phyloP scores from a whole-genome alignment of 306 rosid genomes.

The Vigna angularis region DNA sequence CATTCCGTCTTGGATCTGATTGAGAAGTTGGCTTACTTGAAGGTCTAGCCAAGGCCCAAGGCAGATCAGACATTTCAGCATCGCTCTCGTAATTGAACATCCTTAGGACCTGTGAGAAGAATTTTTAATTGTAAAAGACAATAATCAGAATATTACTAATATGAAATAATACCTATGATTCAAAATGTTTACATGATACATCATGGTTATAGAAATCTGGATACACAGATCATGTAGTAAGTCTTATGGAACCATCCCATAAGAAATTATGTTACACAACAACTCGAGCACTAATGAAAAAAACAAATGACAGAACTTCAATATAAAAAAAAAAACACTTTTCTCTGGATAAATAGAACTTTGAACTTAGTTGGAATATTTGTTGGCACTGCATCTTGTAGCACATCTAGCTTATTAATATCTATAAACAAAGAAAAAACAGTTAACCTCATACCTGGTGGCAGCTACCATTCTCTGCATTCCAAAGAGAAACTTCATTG shows the following conservation, averaged over 20 bases:
- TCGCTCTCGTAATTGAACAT: slow-evolving; percentile 76
- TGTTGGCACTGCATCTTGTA: slow-evolving; percentile 12
- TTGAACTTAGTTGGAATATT: slow-evolving; percentile 12
- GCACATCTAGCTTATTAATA: neutral
- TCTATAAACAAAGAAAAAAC: slow-evolving; percentile 29
- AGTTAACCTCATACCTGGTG: slow-evolving; percentile 76
- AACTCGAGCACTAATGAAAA: slow-evolving; percentile 12
- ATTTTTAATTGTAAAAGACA: slow-evolving; percentile 34
- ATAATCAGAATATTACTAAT: slow-evolving; percentile 14
- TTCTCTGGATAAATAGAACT: slow-evolving; percentile 15
- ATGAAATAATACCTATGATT: slow-evolving; percentile 22
- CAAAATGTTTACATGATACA: neutral
- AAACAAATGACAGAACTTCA: slow-evolving; percentile 30
- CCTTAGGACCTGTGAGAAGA: slow-evolving; percentile 72
- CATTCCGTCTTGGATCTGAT: slow-evolving; percentile 72
- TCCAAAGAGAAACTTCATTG: slow-evolving; percentile 98
- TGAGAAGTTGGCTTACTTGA: slow-evolving; percentile 66
- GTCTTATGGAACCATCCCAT: slow-evolving; percentile 29
- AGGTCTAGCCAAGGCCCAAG: slow-evolving; percentile 90
- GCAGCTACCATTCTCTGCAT: slow-evolving; percentile 96
- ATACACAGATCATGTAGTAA: slow-evolving; percentile 23
- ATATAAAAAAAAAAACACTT: slow-evolving; percentile 28
- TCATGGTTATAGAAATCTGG: slow-evolving; percentile 20
- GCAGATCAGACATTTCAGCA: slow-evolving; percentile 79
- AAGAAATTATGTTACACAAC: slow-evolving; percentile 22